Evolutionary conservation across 192 early-diverging fungal species (phyloP), one percentile per base, ranked within the genome.

Genomic region (Diversispora epigaea): DNA sequence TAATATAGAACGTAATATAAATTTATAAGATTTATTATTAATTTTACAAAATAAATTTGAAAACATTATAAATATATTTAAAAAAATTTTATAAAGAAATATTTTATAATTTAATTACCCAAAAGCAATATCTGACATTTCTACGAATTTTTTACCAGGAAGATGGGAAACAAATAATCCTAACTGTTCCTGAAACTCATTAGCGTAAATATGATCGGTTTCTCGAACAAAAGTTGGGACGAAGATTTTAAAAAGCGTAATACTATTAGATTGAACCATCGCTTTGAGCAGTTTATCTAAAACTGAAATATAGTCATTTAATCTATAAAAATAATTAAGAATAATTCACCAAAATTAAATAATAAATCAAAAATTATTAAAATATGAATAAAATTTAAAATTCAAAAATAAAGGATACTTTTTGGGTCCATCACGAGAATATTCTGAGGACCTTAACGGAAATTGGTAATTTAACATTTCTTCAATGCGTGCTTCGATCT

Each of bases 191-290:
- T 80, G 78, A 46, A 87, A 80, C 17, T 72, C 77, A 54, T 81
- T 75, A 46, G 74, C 78, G 46, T 87, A 77, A 2, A 80, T 62
- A 62, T 91, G 86, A 6, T 87, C 79, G 3, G 79, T 70, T 39
- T 89, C 84, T 43, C 86, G 81, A 49, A 89, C 84, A 17, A 91
- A 75, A 21, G 88, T 81, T 4, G 82, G 77, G 44, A 89, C 76
- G 14, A 91, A 73, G 1, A 80, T 61, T 60, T 84, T 84, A 57
- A 88, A 86, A 4, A 92, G 41, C n/a, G 57, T 71, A 8, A 75
- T 69, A 41, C 77, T 82, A 40, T 79, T 76, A 1, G 85, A 78
- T 2, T 63, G 69, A 10, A 81, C 82, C 68, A 89, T 78, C 9
- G 80, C 81, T 44, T 75, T 76, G 10, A 92, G 58, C 0, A 92